Evolutionary conservation across 2,329 filamentous ascomycete genomes (phyloP).

Genomic region (Claviceps pusilla): DNA sequence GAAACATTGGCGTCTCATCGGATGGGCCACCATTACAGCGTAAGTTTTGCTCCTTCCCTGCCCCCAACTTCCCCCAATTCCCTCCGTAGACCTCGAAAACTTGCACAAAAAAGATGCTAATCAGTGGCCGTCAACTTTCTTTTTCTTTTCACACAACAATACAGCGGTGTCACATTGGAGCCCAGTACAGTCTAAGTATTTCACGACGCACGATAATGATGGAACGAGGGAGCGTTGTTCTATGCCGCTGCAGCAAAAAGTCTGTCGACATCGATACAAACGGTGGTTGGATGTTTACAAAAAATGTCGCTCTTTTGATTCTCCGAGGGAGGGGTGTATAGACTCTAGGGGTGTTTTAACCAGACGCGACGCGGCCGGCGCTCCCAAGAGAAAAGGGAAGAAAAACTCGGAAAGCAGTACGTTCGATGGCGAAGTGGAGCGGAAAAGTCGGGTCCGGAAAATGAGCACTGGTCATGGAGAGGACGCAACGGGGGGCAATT

Average conservation of each 20-base stretch:
- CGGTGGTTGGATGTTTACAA: neutral
- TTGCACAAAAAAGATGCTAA: no score
- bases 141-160: neutral
- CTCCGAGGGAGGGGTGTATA: neutral
- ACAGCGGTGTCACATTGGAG: constrained; percentile 39
- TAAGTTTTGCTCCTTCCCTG: constrained; percentile 23
- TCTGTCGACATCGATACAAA: neutral
- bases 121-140: no score
- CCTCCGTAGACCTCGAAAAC: no score
- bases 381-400: neutral
- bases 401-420: neutral
- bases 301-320: neutral
- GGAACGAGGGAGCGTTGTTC: constrained; percentile 3
- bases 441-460: neutral
- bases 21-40: constrained; percentile 71
- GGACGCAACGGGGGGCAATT: neutral
- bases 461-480: neutral
- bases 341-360: neutral
- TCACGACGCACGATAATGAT: constrained; percentile 2
- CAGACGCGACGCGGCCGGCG: neutral
- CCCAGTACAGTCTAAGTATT: constrained; percentile 29
- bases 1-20: constrained; percentile 95
- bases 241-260: neutral
- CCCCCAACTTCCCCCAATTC: no score
- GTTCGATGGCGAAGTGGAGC: neutral